phyloP scores from a whole-genome alignment of 345 rosid species.

The Litchi chinensis region DNA sequence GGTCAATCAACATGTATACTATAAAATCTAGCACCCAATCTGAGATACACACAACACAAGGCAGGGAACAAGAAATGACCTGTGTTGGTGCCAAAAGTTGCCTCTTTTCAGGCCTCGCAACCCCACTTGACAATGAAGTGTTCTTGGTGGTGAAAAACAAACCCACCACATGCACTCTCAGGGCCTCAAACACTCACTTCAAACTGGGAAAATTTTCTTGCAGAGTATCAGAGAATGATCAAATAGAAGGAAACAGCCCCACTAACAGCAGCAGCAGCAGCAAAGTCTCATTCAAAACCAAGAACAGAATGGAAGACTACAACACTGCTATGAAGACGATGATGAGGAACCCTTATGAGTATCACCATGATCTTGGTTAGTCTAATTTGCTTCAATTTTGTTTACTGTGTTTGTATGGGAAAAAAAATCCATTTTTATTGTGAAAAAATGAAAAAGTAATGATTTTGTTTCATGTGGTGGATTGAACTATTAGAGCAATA shows the following conservation, averaged over 20 bases:
- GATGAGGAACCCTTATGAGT: constrained; percentile 93
- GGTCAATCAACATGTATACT: background rate
- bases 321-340: constrained; percentile 81
- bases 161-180: constrained; percentile 19
- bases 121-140: constrained; percentile 26
- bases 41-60: background rate
- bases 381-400: background rate
- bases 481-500: background rate
- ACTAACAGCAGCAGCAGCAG: constrained; percentile 17
- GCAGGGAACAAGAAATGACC: constrained; percentile 33
- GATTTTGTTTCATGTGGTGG: background rate
- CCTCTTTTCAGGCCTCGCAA: constrained; percentile 27
- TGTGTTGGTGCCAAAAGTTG: constrained; percentile 30
- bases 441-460: background rate
- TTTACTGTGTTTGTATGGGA: background rate
- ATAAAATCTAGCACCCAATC: background rate
- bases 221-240: constrained; percentile 42
- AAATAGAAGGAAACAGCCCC: constrained; percentile 38
- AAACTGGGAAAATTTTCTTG: constrained; percentile 42
- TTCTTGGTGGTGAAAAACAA: constrained; percentile 16
- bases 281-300: constrained; percentile 40
- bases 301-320: constrained; percentile 64
- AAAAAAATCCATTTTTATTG: too few relatives aligned
- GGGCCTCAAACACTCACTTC: constrained; percentile 22
- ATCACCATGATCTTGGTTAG: constrained; percentile 89